Evolutionary conservation across 805 yeast genomes (phyloP), one percentile per base, ranked within the genome.

Genomic region (Wickerhamomyces sydowiorum): DNA sequence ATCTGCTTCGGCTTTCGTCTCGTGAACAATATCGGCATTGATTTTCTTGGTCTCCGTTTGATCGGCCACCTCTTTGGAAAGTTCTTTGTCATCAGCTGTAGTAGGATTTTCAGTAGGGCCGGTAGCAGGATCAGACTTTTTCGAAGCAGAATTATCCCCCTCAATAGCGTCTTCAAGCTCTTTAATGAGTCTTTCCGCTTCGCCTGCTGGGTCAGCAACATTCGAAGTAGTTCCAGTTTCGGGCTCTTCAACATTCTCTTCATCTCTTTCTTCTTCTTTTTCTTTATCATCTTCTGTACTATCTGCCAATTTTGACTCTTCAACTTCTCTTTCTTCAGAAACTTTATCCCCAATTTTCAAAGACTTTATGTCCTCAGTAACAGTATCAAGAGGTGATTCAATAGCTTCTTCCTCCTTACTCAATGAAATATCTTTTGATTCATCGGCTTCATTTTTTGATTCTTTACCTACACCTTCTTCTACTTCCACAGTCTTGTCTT

Each of bases 171-270:
- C 38, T 37, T 55, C 54, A 15, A 50, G 39, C 29, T 52, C 52
- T 21, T 40, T 36, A 34, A 52, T 54, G 27, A 53, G 36, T 17
- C 49, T 45, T 34, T 52, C 57, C 3, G 56, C 42, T 30, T 50
- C 59, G 37, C 49, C 54, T 3, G 56, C 42, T 28, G 49, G 57
- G 36, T 53, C 57, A 32, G 48, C 48, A 14, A 39, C 30, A 7
- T 40, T 35, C 3, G 35, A 20, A 18, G 36, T 5, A 62, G 57
- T 25, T 63, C 70, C 23, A 18, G 17, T 4, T 25, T 25, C 29
- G 29, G 29, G 14, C 7, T 28, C 18, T 4, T 28, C 45, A 9
- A 48, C 41, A 8, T 24, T 14, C 14, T 27, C 24, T 27, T 36
- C 32, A 8, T 22, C 14, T 2, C 15, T 10, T 4, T 27, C 15